Conservation (phyloP, 192 early-diverging fungal genomes). For the Coemansia sp. region DNA sequence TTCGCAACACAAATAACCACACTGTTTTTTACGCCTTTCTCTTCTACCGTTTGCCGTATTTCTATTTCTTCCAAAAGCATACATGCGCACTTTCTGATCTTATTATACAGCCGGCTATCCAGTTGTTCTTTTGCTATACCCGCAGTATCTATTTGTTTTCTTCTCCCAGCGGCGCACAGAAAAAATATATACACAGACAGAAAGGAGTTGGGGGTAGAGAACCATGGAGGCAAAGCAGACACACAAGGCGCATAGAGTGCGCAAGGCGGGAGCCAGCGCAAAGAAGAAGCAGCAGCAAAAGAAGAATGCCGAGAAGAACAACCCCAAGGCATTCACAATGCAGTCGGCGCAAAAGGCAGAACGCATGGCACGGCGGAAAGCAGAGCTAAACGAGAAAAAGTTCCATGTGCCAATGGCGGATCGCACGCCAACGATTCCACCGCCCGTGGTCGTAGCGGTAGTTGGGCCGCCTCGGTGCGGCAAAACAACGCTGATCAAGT, state of each 20-base stretch:
- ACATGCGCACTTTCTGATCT: too few species aligned
- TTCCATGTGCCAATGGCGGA: conserved; percentile 96
- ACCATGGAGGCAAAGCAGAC: conserved; percentile 61
- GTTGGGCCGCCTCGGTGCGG: conserved; percentile 93
- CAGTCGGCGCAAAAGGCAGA: conserved; percentile 73
- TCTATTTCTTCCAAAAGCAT: too few species aligned
- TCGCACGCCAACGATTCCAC: conserved; percentile 84
- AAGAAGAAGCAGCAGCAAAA: conserved; percentile 73
- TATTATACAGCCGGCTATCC: too few species aligned
- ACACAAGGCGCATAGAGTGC: conserved; percentile 82
- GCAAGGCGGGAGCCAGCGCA: conserved; percentile 82
- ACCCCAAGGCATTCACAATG: conserved; percentile 71
- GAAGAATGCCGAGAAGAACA: conserved; percentile 64
- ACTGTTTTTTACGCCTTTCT: too few species aligned
- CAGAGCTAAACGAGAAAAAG: conserved; percentile 84
- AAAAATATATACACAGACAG: background rate
- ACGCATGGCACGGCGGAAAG: conserved; percentile 74
- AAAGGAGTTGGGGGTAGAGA: background rate
- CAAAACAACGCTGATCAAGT: conserved; percentile 96
- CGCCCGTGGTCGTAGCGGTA: conserved; percentile 92
- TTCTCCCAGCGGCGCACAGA: background rate
- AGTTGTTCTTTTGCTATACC: too few species aligned
- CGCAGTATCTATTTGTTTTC: too few species aligned
- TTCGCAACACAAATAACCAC: too few species aligned
- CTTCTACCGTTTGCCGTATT: too few species aligned